phyloP scores from a whole-genome alignment of 2,329 filamentous ascomycete genomes.

The Curvularia sp. region DNA sequence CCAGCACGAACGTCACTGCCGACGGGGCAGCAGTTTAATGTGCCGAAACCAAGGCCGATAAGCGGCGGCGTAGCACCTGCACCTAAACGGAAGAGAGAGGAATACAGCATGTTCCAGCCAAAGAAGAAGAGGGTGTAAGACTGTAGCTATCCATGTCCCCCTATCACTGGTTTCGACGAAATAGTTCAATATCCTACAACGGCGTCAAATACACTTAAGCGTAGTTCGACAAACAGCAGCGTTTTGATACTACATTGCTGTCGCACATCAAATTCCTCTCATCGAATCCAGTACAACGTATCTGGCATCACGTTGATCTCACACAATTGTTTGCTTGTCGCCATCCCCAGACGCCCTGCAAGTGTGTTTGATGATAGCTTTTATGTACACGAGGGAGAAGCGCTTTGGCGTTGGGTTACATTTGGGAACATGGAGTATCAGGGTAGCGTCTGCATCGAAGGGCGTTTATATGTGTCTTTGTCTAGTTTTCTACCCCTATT shows the following conservation, averaged over 20 bases:
- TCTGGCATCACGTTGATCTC: neutral
- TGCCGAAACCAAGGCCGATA: constrained; percentile 31
- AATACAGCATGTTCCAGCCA: constrained; percentile 31
- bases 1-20: constrained; percentile 36
- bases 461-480: neutral
- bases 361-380: neutral
- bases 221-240: too few species aligned
- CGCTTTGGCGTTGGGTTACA: neutral
- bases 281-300: neutral
- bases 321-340: neutral
- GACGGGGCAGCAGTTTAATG: constrained; percentile 39
- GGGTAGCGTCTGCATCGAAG: neutral
- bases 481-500: too few species aligned
- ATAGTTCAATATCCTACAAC: too few species aligned
- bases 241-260: too few species aligned
- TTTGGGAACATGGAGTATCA: neutral
- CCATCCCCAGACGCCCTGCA: neutral
- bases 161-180: too few species aligned
- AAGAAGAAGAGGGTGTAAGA: constrained; percentile 24
- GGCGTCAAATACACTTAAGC: too few species aligned
- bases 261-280: too few species aligned
- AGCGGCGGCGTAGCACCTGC: constrained; percentile 18
- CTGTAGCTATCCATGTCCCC: too few species aligned
- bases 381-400: neutral
- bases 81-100: constrained; percentile 29